phyloP scores from a whole-genome alignment of 345 rosid species.

The Pistacia integerrima region DNA sequence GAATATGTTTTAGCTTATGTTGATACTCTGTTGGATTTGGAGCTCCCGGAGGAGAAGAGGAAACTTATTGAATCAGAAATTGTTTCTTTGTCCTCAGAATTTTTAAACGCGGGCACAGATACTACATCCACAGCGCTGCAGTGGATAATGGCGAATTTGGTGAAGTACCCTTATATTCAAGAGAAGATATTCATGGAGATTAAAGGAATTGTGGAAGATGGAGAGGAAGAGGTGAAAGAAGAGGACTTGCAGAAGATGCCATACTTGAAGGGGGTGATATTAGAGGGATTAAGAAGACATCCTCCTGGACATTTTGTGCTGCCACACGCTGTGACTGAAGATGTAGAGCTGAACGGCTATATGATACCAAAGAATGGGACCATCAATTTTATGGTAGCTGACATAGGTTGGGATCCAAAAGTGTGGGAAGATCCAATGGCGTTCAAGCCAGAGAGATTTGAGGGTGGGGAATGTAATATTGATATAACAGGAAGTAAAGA shows the following conservation, averaged over 20 bases:
- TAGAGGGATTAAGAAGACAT: constrained; percentile 15
- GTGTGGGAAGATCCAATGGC: constrained; percentile 18
- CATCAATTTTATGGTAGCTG: constrained; percentile 8
- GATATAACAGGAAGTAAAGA: constrained; percentile 16
- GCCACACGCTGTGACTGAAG: constrained; percentile 4
- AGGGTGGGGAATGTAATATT: neutral
- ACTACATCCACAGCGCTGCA: constrained; percentile 8
- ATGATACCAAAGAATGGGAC: neutral
- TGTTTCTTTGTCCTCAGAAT: neutral
- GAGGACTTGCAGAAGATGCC: constrained; percentile 12
- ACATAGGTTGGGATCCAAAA: neutral
- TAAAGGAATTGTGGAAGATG: constrained; percentile 1
- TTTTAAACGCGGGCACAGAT: constrained; percentile 6
- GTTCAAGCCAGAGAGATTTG: constrained; percentile 11
- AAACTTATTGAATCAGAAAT: constrained; percentile 13
- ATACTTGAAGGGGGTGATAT: constrained; percentile 8
- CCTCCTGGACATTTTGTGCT: neutral
- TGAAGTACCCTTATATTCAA: constrained; percentile 1
- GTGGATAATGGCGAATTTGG: constrained; percentile 18
- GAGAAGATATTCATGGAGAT: neutral
- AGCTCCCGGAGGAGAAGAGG: constrained; percentile 19
- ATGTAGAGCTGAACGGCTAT: neutral
- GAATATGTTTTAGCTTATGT: neutral
- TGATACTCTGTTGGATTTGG: constrained; percentile 16
- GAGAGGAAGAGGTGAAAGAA: constrained; percentile 2